A percentile compares a stretch with the other conserved stretches of the same genome.
Evolutionary conservation across 2,329 filamentous ascomycete genomes (phyloP).

Genomic region (Cladobotryum protrusum): DNA sequence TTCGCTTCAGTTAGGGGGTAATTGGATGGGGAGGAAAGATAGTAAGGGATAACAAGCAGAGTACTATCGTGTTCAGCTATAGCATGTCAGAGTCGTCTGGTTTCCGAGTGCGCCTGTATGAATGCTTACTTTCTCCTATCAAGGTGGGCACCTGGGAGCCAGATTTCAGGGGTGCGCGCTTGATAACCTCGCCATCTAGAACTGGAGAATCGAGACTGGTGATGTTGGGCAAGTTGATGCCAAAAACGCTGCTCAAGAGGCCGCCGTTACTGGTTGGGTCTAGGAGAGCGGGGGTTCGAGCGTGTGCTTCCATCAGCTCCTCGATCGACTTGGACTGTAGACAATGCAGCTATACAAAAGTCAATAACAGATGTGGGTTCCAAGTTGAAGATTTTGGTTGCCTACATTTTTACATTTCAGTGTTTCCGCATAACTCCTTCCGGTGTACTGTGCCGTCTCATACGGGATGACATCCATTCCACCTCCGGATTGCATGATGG

Average conservation of each 20-base stretch:
- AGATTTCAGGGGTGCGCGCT: conserved; percentile 9
- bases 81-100: too few species aligned
- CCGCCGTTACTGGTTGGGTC: conserved; percentile 3
- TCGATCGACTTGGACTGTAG: conserved; percentile 10
- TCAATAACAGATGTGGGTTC: not conserved
- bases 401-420: conserved; percentile 9
- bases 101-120: too few species aligned
- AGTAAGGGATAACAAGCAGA: conserved; percentile 11
- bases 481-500: conserved; percentile 14
- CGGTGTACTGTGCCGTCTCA: conserved; percentile 10
- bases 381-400: not conserved
- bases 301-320: conserved; percentile 5
- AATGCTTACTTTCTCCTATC: conserved; percentile 8
- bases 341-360: not conserved
- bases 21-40: not conserved
- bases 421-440: conserved; percentile 11
- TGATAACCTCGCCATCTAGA: conserved; percentile 11
- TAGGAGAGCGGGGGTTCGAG: conserved; percentile 5
- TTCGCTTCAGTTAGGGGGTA: conserved; percentile 10
- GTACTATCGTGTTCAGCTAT: conserved; percentile 11
- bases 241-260: not conserved
- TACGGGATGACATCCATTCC: conserved; percentile 5
- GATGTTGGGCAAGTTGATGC: conserved; percentile 13
- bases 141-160: conserved; percentile 13
- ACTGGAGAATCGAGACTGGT: conserved; percentile 7